Evolutionary conservation across 805 yeast genomes (phyloP), one percentile per base, ranked within the genome.

Genomic region (Metschnikowia noctiluminum): DNA sequence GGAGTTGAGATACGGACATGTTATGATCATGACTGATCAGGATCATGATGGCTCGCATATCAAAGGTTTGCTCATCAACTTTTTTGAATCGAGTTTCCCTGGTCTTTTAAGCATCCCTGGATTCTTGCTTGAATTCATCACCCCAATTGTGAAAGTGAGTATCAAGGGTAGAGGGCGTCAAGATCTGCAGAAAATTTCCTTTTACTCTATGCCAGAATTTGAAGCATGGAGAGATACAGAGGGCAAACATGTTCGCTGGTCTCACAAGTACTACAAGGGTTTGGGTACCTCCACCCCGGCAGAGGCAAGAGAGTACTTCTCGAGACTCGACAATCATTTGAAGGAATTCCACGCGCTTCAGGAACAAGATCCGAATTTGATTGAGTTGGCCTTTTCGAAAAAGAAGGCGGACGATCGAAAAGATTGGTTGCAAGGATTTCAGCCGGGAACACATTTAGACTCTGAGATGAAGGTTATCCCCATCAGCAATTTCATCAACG

Each of bases 1-100:
- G 49, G 82, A 85, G 4, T 73, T 94, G 53, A 82, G 99, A 65
- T 94, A 94, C 63, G 99, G 99, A 35, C 96, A 90, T 65, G 79
- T 94, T 44, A 94, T 94, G 98, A 90, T 94, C 64, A 94, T 94
- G 98, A 90, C 99, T 7, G 99, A 94, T 86, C 99, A 94, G 71
- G 99, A 94, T 89, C 96, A 91, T 59, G 99, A 94, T 77, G 99
- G 99, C 52, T 87, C 96, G 14, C 99, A 94, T 73, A 94, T 94
- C 65, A 94, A 94, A 65, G 99, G 99, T 55, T 78, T 94, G 56
- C 80, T 94, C 49, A 94, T 94, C 61, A 94, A 94, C 65, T 94
- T 94, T 62, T 71, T 94, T 50, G 98, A 92, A 66, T 80, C 92
- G 5, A 86, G 96, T 31, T 94, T 94, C 72, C 98, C 98, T 1